These are phyloP conservation scores for Taxawa tesnikishii DNA, from an alignment of 2,329 filamentous ascomycete genomes.

Conservation along the genomic window DNA sequence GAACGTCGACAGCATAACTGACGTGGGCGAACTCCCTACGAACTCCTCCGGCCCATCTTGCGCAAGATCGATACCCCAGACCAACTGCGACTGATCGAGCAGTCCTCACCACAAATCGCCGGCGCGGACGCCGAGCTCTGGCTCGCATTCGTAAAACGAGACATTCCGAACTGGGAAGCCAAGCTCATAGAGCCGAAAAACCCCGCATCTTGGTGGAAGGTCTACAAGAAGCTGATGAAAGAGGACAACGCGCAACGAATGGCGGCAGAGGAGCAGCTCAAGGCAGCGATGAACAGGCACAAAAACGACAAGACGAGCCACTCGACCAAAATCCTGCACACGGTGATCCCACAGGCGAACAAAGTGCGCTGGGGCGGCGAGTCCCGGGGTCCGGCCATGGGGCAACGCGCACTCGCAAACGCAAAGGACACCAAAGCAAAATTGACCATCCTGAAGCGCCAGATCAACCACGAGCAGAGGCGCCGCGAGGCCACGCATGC, in stretches of 20 bases:
- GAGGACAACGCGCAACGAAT: slow-evolving; percentile 24
- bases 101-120: slow-evolving; percentile 63
- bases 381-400: slow-evolving; percentile 3
- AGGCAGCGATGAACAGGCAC: slow-evolving; percentile 47
- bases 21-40: slow-evolving; percentile 61
- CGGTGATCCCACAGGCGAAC: slow-evolving; percentile 8
- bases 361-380: slow-evolving; percentile 1
- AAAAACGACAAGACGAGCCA: slow-evolving; percentile 44
- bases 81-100: slow-evolving; percentile 62
- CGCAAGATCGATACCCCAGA: slow-evolving; percentile 56
- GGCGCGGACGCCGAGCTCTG: slow-evolving; percentile 62
- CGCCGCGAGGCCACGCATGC: slow-evolving; percentile 3
- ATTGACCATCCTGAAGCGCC: slow-evolving; percentile 4
- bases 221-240: slow-evolving; percentile 47
- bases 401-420: slow-evolving; percentile 8
- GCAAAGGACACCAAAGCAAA: slow-evolving; percentile 7
- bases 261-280: slow-evolving; percentile 18
- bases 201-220: slow-evolving; percentile 60
- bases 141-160: slow-evolving; percentile 63
- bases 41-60: slow-evolving; percentile 55
- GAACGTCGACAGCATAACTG: slow-evolving; percentile 39
- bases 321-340: slow-evolving; percentile 26
- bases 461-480: slow-evolving; percentile 2
- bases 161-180: slow-evolving; percentile 56
- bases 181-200: slow-evolving; percentile 55